Evolutionary conservation across 257 asterid species (phyloP), one percentile per base, ranked within the genome.

Genomic region (Solanum ahanhuiri): DNA sequence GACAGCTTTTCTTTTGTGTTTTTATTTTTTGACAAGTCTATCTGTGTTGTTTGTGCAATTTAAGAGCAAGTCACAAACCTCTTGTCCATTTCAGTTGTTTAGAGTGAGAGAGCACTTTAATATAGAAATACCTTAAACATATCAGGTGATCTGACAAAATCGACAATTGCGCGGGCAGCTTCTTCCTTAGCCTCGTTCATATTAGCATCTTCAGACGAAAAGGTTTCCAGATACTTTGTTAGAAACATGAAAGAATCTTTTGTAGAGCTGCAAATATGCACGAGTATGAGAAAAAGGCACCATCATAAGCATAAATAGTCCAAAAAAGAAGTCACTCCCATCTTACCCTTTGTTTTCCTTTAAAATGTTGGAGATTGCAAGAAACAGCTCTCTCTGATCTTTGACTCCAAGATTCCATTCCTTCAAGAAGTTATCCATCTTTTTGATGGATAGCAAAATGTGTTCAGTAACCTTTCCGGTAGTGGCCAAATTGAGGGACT

Each of bases 151-250:
- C 94, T 95, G 15, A 95, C 95, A 91, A 95, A 95, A 71, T 97
- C 99, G 84, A 93, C 85, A 86, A 92, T 85, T 25, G 99, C 94
- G 2, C 88, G 91, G 57, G 91, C 95, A 67, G 98, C 98, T 91
- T 95, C 97, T 89, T 94, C 98, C 93, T 95, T 95, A 12, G 98
- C 96, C 91, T 95, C 98, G 72, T 88, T 89, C 87, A 91, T n/a
- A 39, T 87, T 89, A 66, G 90, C 92, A 85, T 94, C 98, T 88
- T 95, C 99, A 83, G 88, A 95, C 69, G 96, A 88, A 91, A 92
- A 97, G 3, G 99, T 97, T 83, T 92, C 94, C 87, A 97, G 96
- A 89, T 95, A 94, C 94, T 91, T 95, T 70, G 93, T 89, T 75
- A 97, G 98, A 91, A 92, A 97, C 88, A 88, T 91, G 91, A 94